phyloP scores from a whole-genome alignment of 495 filamentous ascomycete species.

The Penicillium lagena region DNA sequence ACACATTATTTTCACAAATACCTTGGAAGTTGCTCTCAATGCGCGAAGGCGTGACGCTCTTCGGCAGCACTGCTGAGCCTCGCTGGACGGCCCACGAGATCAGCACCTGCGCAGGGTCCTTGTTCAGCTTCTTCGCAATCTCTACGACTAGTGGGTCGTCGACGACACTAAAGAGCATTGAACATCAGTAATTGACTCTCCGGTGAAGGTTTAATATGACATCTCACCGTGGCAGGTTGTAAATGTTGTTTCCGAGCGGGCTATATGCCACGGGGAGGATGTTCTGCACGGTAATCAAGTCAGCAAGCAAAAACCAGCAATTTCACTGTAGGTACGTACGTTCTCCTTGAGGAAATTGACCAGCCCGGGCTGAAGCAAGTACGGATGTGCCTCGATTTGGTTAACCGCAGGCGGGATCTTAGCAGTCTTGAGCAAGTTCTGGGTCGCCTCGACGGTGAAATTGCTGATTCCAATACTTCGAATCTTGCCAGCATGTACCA shows the following conservation, averaged over 20 bases:
- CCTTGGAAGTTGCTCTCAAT: slow-evolving; percentile 54
- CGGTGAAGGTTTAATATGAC: not conserved
- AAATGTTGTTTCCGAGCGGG: slow-evolving; percentile 50
- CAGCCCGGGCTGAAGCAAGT: slow-evolving; percentile 64
- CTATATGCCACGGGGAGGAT: slow-evolving; percentile 48
- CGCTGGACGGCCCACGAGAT: slow-evolving; percentile 80
- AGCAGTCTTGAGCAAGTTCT: slow-evolving; percentile 58
- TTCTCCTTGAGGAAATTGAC: slow-evolving; percentile 31
- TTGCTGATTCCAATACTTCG: slow-evolving; percentile 80
- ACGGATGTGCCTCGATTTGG: slow-evolving; percentile 84
- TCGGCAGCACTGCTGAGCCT: slow-evolving; percentile 53
- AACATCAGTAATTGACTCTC: not conserved
- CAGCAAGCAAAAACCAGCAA: not conserved
- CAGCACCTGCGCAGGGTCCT: slow-evolving; percentile 65
- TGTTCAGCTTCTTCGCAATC: slow-evolving; percentile 60
- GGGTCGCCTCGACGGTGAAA: slow-evolving; percentile 57
- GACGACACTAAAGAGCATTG: slow-evolving; percentile 25
- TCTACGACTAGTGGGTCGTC: slow-evolving; percentile 56
- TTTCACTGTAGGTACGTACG: slow-evolving; percentile 1
- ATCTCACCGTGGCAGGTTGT: slow-evolving; percentile 27
- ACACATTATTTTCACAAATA: slow-evolving; percentile 1
- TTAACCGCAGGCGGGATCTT: slow-evolving; percentile 63
- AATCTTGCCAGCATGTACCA: slow-evolving; percentile 60
- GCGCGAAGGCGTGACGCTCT: slow-evolving; percentile 51
- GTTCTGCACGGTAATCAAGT: slow-evolving; percentile 14